A percentile compares a stretch with the other conserved stretches of the same genome.
Evolutionary conservation across 371 early-diverging fungal species (phyloP).

Genomic region (Choanephora cucurbitarum): DNA sequence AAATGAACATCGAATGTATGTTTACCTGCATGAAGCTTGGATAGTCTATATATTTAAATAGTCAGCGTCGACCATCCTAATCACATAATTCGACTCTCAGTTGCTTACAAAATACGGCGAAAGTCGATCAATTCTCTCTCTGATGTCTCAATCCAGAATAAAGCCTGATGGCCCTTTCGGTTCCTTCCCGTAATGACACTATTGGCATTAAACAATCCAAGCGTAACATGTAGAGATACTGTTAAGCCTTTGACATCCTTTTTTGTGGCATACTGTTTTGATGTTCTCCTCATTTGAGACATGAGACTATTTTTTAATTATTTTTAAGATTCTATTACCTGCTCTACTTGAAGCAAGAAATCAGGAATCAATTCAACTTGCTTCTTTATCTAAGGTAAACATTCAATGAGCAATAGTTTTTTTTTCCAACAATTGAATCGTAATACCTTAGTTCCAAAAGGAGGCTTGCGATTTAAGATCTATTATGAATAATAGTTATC

Average conservation of each 20-base stretch:
- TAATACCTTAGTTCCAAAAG: slow-evolving; percentile 50
- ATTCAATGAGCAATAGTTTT: neutral
- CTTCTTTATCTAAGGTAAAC: slow-evolving; percentile 16
- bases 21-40: slow-evolving; percentile 23
- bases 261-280: neutral
- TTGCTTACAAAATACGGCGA: slow-evolving; percentile 40
- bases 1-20: slow-evolving; percentile 24
- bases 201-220: slow-evolving; percentile 20
- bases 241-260: neutral
- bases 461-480: slow-evolving; percentile 52
- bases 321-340: slow-evolving; percentile 6
- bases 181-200: slow-evolving; percentile 12
- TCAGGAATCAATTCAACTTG: slow-evolving; percentile 10
- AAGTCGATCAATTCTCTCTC: slow-evolving; percentile 37
- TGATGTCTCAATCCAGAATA: slow-evolving; percentile 36
- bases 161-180: slow-evolving; percentile 31
- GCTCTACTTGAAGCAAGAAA: slow-evolving; percentile 9
- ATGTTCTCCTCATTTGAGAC: too few species aligned
- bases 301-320: too few species aligned
- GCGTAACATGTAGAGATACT: slow-evolving; percentile 9
- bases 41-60: slow-evolving; percentile 19
- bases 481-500: too few species aligned
- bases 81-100: neutral
- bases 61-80: neutral
- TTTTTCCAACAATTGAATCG: neutral